A percentile compares a stretch with the other conserved stretches of the same genome.
phyloP scores from a whole-genome alignment of 208 protist genomes.

The Leishmania arabica region DNA sequence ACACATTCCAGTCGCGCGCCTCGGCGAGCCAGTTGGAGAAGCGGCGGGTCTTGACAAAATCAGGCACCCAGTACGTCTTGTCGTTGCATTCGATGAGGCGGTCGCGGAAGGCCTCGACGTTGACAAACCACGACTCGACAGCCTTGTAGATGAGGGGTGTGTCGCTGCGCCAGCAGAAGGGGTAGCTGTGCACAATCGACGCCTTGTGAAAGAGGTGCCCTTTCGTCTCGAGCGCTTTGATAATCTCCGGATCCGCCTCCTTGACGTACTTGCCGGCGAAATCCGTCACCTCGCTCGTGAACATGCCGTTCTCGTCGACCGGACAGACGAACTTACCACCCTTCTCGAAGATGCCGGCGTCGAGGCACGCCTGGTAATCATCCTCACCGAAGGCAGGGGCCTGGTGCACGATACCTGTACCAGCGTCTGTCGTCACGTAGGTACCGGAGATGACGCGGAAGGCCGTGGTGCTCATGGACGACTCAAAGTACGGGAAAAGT shows the following conservation, averaged over 20 bases:
- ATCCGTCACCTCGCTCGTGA: constrained; percentile 96
- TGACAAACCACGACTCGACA: constrained; percentile 99
- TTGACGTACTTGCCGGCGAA: constrained; percentile 98
- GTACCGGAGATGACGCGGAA: constrained; percentile 95
- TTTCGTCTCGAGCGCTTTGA: constrained; percentile 92
- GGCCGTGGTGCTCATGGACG: constrained; percentile 53
- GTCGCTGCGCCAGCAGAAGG: constrained; percentile 99
- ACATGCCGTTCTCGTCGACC: constrained; percentile 98
- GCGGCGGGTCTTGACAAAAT: constrained; percentile 96
- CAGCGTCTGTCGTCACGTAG: constrained; percentile 98
- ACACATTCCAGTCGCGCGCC: constrained; percentile 99
- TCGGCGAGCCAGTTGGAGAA: constrained; percentile 99
- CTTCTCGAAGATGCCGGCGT: constrained; percentile 93
- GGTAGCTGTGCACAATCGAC: constrained; percentile 98
- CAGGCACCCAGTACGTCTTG: constrained; percentile 98
- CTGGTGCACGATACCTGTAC: constrained; percentile 99
- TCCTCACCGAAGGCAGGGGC: constrained; percentile 99
- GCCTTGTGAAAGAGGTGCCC: constrained; percentile 91
- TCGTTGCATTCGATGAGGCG: constrained; percentile 95
- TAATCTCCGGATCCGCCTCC: constrained; percentile 96
- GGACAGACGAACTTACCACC: constrained; percentile 92
- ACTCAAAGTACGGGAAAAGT: constrained; percentile 97
- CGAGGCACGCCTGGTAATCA: constrained; percentile 98
- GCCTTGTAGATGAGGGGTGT: constrained; percentile 99
- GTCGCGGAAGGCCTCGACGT: constrained; percentile 97